These are phyloP conservation scores for Penicillium polonicum DNA, from an alignment of 2,329 filamentous ascomycete genomes.

Conservation along the genomic window DNA sequence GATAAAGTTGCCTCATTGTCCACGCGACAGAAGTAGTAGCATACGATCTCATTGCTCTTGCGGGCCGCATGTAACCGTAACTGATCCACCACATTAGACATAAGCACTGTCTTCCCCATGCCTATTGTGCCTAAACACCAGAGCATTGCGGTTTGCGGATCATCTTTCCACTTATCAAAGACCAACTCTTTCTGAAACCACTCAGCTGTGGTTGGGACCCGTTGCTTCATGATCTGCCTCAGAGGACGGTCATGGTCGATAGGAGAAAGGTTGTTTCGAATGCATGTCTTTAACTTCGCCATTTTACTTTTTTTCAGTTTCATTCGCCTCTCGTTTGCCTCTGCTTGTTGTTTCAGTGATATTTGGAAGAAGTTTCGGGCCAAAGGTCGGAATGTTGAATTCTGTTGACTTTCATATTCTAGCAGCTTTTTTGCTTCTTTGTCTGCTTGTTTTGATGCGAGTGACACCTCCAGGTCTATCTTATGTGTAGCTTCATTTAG, in stretches of 20 bases:
- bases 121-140: not conserved
- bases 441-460: conserved; percentile 6
- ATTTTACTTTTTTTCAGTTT: not conserved
- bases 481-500: not conserved
- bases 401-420: not conserved
- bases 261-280: not conserved
- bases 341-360: not conserved
- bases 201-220: not conserved
- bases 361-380: not conserved
- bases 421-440: conserved; percentile 4
- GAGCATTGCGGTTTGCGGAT: not conserved
- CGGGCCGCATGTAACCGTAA: conserved; percentile 5
- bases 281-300: not conserved
- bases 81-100: conserved; percentile 19
- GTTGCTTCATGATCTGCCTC: not conserved
- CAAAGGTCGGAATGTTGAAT: not conserved
- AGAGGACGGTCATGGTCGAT: not conserved
- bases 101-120: conserved; percentile 21
- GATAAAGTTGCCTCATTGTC: conserved; percentile 11
- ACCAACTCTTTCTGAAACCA: not conserved
- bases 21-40: conserved; percentile 19
- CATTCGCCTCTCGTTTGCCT: not conserved
- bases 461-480: not conserved
- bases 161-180: not conserved
- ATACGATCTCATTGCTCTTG: conserved; percentile 9